phyloP scores from a whole-genome alignment of 805 yeast species.

The Kodamaea nitidulidarum region DNA sequence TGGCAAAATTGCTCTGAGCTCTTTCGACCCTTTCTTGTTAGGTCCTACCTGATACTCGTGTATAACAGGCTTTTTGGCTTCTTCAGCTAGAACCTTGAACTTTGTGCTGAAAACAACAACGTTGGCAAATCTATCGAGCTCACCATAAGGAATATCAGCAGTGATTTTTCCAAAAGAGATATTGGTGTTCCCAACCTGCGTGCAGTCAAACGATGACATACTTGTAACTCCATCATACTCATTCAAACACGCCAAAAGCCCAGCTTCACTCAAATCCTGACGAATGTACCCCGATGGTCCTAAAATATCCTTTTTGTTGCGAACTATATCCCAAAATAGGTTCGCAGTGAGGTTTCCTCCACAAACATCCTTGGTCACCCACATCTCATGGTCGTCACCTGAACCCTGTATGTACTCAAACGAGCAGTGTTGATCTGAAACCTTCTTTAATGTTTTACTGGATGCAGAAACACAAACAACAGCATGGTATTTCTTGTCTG shows the following conservation, averaged over 20 bases:
- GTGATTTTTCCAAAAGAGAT: conserved; percentile 5
- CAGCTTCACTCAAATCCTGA: conserved; percentile 4
- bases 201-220: not conserved
- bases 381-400: conserved; percentile 88
- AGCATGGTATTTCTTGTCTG: not conserved
- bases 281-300: conserved; percentile 13
- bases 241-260: not conserved
- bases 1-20: conserved; percentile 47
- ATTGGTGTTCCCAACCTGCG: conserved; percentile 2
- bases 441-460: conserved; percentile 1
- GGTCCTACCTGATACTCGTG: conserved; percentile 20
- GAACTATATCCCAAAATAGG: conserved; percentile 49
- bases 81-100: conserved; percentile 7
- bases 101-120: conserved; percentile 25
- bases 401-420: conserved; percentile 81
- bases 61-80: conserved; percentile 1
- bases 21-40: conserved; percentile 65
- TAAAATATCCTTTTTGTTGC: conserved; percentile 14
- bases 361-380: conserved; percentile 45
- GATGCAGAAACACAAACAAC: conserved; percentile 7
- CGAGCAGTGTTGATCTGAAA: conserved; percentile 6
- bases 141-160: not conserved
- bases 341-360: conserved; percentile 50
- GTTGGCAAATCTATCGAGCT: conserved; percentile 6
- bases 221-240: not conserved